Conservation (phyloP, 306 rosid genomes). For the Benincasa hispida region DNA sequence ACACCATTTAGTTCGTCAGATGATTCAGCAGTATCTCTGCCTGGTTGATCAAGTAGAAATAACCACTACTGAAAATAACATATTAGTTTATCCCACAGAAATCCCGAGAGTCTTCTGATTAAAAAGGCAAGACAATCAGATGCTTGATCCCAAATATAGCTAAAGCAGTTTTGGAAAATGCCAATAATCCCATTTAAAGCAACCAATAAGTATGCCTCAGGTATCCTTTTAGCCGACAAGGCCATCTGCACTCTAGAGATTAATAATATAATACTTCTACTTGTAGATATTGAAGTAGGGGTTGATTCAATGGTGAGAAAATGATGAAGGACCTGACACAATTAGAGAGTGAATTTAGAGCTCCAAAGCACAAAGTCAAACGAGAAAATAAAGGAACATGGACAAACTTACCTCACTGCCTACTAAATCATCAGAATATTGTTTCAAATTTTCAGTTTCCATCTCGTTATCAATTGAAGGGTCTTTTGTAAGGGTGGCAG, state of each 20-base stretch:
- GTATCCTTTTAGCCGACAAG: too few relatives aligned
- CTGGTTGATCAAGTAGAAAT: conserved; percentile 22
- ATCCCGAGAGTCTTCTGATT: conserved; percentile 31
- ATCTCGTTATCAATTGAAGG: too few relatives aligned
- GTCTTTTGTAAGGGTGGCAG: too few relatives aligned
- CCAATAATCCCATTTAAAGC: conserved; percentile 63
- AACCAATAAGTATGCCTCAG: conserved; percentile 44
- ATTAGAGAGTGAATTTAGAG: too few relatives aligned
- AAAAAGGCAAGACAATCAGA: conserved; percentile 69
- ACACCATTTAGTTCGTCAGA: conserved; percentile 33
- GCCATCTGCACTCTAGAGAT: too few relatives aligned
- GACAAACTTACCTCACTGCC: conserved; percentile 41
- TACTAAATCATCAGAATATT: conserved; percentile 12
- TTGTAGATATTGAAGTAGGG: too few relatives aligned
- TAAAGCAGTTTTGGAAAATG: conserved; percentile 65
- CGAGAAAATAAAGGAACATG: background rate
- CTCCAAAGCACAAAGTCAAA: conserved; percentile 5
- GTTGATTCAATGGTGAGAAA: too few relatives aligned
- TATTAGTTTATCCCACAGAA: conserved; percentile 47
- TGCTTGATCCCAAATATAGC: conserved; percentile 56
- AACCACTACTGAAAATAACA: conserved; percentile 35
- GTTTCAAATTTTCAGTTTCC: too few relatives aligned
- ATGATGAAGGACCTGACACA: too few relatives aligned
- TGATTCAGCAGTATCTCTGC: conserved; percentile 11
- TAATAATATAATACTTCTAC: too few relatives aligned